Evolutionary conservation across 371 early-diverging fungal species (phyloP), one percentile per base, ranked within the genome.

Genomic region (Catenaria anguillulae): DNA sequence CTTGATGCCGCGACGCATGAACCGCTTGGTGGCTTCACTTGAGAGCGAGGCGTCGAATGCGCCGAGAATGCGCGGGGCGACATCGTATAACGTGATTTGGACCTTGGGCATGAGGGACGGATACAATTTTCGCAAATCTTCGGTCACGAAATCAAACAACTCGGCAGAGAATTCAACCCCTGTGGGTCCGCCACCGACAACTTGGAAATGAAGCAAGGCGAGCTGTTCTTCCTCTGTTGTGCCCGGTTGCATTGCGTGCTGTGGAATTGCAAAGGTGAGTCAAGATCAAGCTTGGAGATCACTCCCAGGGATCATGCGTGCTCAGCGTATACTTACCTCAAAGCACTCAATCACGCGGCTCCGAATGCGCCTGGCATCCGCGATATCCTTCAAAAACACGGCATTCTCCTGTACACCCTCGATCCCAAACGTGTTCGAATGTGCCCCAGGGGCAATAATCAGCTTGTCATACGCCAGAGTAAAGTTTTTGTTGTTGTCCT

Each of bases 401-500:
- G 82, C 86, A 68, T 83, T 68, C 61, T 89, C 87, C 26, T 36
- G 8, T 12, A 58, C 58, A 21, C 93, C 93, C 2, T 81, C 81
- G 35, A 87, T 85, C 45, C 80, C 81, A 66, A 88, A 90, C 13
- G 91, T 89, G 66, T 88, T 87, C 62, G 83, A 77, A 64, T 82
- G 77, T 1, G 89, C 84, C n/a, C 93, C 93, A 2, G 84, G 84
- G 5, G 85, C 73, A 24, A 92, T 84, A 42, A 92, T 83, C 40
- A 92, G 68, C 50, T 83, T 78, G 65, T 90, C 90, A 67, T 84
- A 92, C 24, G 77, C 71, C 58, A 89, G 60, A 36, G 67, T 63
- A 62, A 81, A 85, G 60, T 33, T 35, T 33, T 35, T 29, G 29
- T 74, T 69, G 31, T 72, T 73, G 58, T 67, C 69, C 29, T 71